Base-by-base conservation (phyloP, 2,329 filamentous ascomycete species). In the Neocatenulostroma microsporum region DNA sequence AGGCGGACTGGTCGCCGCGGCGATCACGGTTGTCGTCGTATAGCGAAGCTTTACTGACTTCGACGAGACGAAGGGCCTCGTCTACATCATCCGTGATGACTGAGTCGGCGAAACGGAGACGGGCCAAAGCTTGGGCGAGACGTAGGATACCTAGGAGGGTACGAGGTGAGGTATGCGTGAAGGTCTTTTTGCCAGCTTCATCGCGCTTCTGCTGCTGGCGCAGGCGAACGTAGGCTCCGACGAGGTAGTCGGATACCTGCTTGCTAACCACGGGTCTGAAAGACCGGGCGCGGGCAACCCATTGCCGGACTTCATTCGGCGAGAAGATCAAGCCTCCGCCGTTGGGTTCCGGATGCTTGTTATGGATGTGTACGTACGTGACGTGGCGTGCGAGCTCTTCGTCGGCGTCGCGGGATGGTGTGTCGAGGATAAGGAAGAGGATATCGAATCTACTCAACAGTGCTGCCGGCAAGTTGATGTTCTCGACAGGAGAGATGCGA, bases 401-500 rank as follows among this genome's bases (percentile, higher is more conserved):
- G 56, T 98, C 91, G 1, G 77, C 74, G 50, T 98, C 91, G 46
- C 87, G 82, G 13, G 80, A 81, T 2, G 91, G 89, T 24, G 86
- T 94, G 67, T 98, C 91, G 41, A 98, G 82, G 53, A 98, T 88
- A 30, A 98, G 73, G 73, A 96, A 98, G 49, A 98, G 76, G 49
- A 98, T 75, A 61, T 98, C 91, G 64, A 98, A 98, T 76, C 91
- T 85, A 41, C 89, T 95, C 37, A 98, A 76, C 14, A 98, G 77
- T 14, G 91, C 91, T 13, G 91, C 91, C 12, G 91, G 91, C 26
- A 98, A 79, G 63, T 98, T 98, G 66, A 98, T 98, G 64, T 98
- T 98, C 63, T 98, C 91, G 18, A 98, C 88, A 0, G 91, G 91
- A 1, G 89, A 95, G 52, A 98, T 83, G 46, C 87, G 85, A 39